Percentiles rank a stretch among this genome's conserved stretches.
These are phyloP conservation scores for Taxillus chinensis DNA, from an alignment of 164 flowering plant species.

Conservation along the genomic window DNA sequence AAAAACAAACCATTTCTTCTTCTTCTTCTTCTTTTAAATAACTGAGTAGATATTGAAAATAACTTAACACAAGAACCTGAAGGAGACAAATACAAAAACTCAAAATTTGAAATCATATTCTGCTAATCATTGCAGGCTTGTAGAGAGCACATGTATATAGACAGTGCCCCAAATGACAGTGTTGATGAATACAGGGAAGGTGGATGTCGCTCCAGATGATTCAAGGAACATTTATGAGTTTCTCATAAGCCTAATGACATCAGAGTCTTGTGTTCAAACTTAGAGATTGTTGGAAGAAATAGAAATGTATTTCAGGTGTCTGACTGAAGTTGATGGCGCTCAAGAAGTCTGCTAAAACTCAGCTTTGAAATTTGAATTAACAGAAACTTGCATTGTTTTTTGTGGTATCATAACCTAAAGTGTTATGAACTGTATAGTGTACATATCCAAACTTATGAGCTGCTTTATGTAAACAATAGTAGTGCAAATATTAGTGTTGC, in stretches of 20 bases:
- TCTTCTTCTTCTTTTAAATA: no score
- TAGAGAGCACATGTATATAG: constrained; percentile 38
- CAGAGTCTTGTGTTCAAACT: constrained; percentile 16
- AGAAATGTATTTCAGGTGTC: constrained; percentile 40
- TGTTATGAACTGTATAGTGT: no score
- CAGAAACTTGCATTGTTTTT: no score
- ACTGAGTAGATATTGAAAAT: no score
- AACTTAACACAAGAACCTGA: background rate
- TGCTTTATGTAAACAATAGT: no score
- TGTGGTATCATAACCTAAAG: no score
- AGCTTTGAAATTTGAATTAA: no score
- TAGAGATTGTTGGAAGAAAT: constrained; percentile 46
- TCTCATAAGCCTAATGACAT: constrained; percentile 39
- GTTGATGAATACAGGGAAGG: constrained; percentile 23
- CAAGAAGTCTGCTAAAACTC: no score
- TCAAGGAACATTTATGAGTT: constrained; percentile 29
- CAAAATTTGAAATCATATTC: background rate
- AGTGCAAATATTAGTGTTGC: no score
- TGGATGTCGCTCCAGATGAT: constrained; percentile 20
- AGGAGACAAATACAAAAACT: background rate
- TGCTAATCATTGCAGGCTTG: constrained; percentile 43
- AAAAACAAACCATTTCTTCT: no score
- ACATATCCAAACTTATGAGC: no score
- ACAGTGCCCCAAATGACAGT: constrained; percentile 17
- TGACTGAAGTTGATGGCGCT: constrained; percentile 20